A percentile compares a stretch with the other conserved stretches of the same genome.
phyloP scores from a whole-genome alignment of 202 grass and related monocot genomes.

The Alloteropsis angusta region DNA sequence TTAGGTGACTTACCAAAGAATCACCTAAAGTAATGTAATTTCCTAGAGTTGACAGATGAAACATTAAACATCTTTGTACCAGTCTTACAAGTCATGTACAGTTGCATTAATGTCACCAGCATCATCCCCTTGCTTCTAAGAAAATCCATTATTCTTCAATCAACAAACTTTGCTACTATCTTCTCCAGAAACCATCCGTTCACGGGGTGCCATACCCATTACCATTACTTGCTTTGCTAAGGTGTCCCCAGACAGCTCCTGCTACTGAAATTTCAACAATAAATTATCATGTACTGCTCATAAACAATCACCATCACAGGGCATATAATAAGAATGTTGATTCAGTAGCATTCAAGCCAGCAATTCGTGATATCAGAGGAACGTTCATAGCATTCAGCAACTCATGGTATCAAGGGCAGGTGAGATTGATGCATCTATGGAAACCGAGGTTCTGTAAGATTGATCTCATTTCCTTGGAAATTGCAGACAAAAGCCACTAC shows the following conservation, averaged over 20 bases:
- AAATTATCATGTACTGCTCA: neutral
- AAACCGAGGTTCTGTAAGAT: neutral
- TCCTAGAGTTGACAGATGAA: neutral
- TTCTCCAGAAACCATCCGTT: neutral
- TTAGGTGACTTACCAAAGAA: slow-evolving; percentile 14
- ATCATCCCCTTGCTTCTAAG: neutral
- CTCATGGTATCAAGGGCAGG: neutral
- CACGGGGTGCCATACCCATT: neutral
- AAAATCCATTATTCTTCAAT: neutral
- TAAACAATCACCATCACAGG: neutral
- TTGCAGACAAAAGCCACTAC: neutral
- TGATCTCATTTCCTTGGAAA: slow-evolving; percentile 9
- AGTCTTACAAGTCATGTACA: slow-evolving; percentile 17
- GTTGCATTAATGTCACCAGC: neutral
- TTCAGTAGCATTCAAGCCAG: neutral
- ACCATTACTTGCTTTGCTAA: neutral
- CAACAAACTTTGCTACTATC: neutral
- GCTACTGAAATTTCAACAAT: neutral
- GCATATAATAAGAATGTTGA: neutral
- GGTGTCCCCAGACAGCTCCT: neutral
- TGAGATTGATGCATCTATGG: neutral
- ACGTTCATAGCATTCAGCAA: neutral
- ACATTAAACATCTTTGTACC: slow-evolving; percentile 13
- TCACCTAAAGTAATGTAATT: neutral
- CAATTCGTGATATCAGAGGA: neutral